These are phyloP conservation scores for Arabis alpina DNA, from an alignment of 345 rosid genomes.

Conservation along the genomic window DNA sequence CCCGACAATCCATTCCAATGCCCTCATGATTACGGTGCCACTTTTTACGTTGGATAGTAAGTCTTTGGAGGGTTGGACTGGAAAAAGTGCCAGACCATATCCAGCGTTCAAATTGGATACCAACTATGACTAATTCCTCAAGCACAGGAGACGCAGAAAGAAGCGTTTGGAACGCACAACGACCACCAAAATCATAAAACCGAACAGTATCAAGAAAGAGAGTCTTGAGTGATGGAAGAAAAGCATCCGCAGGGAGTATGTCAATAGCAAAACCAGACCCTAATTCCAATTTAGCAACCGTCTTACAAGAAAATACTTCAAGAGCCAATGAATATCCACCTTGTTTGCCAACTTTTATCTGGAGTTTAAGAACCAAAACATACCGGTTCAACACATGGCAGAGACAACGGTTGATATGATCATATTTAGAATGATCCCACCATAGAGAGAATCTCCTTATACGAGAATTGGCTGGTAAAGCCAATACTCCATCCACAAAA, in stretches of 20 bases:
- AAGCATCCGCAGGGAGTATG: neutral
- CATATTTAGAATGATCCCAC: neutral
- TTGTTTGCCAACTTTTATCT: neutral
- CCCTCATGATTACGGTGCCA: neutral
- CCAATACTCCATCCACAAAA: neutral
- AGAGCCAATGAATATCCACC: neutral
- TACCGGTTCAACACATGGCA: neutral
- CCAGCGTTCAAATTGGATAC: neutral
- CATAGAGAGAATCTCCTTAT: neutral
- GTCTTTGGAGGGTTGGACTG: slow-evolving; percentile 4
- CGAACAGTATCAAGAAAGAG: slow-evolving; percentile 14
- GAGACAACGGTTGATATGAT: slow-evolving; percentile 10
- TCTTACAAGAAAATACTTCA: neutral
- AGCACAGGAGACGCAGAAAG: slow-evolving; percentile 18
- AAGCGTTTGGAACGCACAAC: slow-evolving; percentile 12
- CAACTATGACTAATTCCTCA: slow-evolving; percentile 3
- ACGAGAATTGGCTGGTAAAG: neutral
- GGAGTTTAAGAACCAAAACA: neutral
- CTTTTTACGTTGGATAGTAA: neutral
- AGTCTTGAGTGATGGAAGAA: slow-evolving; percentile 12
- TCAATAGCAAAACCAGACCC: slow-evolving; percentile 11
- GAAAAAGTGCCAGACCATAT: neutral
- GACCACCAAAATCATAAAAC: neutral
- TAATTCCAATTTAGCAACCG: neutral
- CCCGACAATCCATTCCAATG: neutral